phyloP scores from a whole-genome alignment of 148 eudicot genomes.

The Diospyros kaki region DNA sequence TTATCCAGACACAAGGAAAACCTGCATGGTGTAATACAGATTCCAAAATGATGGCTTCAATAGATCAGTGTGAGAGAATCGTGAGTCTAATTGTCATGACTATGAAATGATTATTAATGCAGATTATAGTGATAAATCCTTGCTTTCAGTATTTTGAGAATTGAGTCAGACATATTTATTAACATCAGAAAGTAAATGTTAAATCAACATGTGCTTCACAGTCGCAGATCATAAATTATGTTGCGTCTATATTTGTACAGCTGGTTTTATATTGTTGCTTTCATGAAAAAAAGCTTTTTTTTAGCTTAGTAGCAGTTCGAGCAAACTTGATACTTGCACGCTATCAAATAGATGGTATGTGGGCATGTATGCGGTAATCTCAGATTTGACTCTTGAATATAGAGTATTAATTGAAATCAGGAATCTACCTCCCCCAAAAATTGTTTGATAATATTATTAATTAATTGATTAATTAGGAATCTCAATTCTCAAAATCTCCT shows the following conservation, averaged over 20 bases:
- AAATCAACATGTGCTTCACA: neutral
- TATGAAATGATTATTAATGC: neutral
- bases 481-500: neutral
- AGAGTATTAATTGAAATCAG: neutral
- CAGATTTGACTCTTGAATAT: neutral
- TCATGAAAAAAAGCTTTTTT: neutral
- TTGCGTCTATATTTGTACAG: neutral
- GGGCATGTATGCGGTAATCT: neutral
- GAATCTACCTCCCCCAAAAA: neutral
- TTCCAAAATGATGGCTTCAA: too few relatives aligned
- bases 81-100: neutral
- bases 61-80: neutral
- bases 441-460: neutral
- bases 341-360: neutral
- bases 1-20: too few relatives aligned
- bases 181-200: neutral
- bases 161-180: neutral
- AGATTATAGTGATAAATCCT: neutral
- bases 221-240: neutral
- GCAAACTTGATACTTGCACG: neutral
- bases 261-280: neutral
- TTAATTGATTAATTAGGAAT: neutral
- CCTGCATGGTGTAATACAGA: too few relatives aligned
- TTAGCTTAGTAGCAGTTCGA: neutral
- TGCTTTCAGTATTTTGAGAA: neutral